A percentile compares a stretch with the other conserved stretches of the same genome.
These are phyloP conservation scores for Ustilago bromivora DNA, from an alignment of 1,284 basidiomycete species.

Conservation along the genomic window DNA sequence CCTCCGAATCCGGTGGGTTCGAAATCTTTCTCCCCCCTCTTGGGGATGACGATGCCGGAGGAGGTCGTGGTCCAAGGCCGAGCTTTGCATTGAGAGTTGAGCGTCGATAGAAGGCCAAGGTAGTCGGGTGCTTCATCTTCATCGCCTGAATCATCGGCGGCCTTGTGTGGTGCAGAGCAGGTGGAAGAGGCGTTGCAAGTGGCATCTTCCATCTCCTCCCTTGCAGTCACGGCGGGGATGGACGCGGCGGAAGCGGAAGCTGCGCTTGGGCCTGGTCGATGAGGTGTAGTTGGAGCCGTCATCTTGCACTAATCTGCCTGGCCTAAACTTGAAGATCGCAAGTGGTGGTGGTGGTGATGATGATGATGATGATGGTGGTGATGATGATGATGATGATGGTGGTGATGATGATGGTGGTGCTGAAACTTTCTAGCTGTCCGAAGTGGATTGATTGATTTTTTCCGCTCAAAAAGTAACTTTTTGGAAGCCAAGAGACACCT, in stretches of 20 bases:
- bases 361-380: background rate
- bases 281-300: slow-evolving; percentile 15
- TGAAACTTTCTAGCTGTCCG: background rate
- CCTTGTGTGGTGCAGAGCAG: background rate
- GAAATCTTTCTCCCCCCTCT: slow-evolving; percentile 73
- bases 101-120: slow-evolving; percentile 37
- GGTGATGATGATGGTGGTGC: background rate
- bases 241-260: background rate
- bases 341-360: background rate
- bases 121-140: slow-evolving; percentile 55
- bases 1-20: slow-evolving; percentile 78
- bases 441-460: slow-evolving; percentile 6
- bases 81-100: slow-evolving; percentile 37
- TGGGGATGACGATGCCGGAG: slow-evolving; percentile 55
- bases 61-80: background rate
- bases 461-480: background rate
- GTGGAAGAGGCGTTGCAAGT: slow-evolving; percentile 13
- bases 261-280: slow-evolving; percentile 6
- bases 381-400: background rate
- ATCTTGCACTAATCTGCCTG: background rate
- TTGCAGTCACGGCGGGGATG: slow-evolving; percentile 7
- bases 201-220: slow-evolving; percentile 39
- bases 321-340: background rate
- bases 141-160: slow-evolving; percentile 32
- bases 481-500: no score